phyloP scores from a whole-genome alignment of 305 asterid genomes.

The Fraxinus sp. region DNA sequence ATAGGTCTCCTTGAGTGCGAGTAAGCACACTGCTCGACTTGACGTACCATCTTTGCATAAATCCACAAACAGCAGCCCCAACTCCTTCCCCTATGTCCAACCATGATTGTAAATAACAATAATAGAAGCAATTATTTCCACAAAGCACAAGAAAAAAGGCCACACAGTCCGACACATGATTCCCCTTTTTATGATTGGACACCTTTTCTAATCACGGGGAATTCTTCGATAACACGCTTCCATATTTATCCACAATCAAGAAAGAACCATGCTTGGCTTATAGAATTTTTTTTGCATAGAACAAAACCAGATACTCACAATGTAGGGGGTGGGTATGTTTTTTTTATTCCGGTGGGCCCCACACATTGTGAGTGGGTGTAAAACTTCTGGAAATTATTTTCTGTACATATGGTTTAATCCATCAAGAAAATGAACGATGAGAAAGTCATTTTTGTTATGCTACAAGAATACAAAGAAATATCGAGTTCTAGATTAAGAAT shows the following conservation, averaged over 20 bases:
- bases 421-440: background rate
- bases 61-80: constrained; percentile 50
- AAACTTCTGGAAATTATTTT: too few species aligned
- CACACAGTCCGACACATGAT: background rate
- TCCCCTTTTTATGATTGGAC: background rate
- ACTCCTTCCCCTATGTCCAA: constrained; percentile 75
- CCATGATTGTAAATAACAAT: background rate
- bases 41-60: constrained; percentile 36
- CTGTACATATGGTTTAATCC: too few species aligned
- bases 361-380: too few species aligned
- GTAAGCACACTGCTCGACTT: constrained; percentile 68
- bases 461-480: background rate
- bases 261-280: too few species aligned
- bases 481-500: background rate
- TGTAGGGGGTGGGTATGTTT: too few species aligned
- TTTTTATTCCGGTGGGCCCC: too few species aligned
- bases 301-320: too few species aligned
- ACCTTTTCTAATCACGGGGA: background rate
- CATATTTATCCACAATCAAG: background rate
- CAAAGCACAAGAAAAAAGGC: background rate
- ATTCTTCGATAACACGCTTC: background rate
- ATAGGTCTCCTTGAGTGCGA: constrained; percentile 45
- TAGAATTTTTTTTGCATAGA: too few species aligned
- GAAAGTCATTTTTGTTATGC: background rate
- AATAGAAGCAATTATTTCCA: background rate